Percentiles rank a stretch among this genome's conserved stretches.
Evolutionary conservation across 78 protist genomes (phyloP).

Genomic region (Protostelium mycophagum): DNA sequence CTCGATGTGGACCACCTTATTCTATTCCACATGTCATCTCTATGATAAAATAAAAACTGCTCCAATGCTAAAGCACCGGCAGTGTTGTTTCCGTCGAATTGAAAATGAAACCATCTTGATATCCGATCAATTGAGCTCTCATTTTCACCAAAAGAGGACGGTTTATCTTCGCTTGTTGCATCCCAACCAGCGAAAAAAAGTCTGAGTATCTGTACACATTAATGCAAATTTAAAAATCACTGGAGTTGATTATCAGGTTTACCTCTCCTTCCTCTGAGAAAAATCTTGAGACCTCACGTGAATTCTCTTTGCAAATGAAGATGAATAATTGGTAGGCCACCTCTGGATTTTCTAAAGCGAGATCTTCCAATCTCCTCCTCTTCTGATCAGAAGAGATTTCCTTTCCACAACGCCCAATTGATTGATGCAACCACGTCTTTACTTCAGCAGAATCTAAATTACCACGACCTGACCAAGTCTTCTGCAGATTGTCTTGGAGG

Average conservation of each 20-base stretch:
- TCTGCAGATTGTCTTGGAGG: too few relatives aligned
- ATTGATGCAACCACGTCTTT: neutral
- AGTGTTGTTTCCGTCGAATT: neutral
- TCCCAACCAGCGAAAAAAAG: neutral
- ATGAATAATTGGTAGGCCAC: neutral
- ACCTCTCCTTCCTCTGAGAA: neutral
- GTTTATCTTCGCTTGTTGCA: neutral
- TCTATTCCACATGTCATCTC: neutral
- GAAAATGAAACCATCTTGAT: neutral
- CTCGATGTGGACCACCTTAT: neutral
- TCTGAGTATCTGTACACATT: neutral
- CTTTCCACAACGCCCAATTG: neutral
- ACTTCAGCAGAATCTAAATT: neutral
- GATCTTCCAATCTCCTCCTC: neutral
- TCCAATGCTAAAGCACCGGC: neutral
- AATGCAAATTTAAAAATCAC: too few relatives aligned
- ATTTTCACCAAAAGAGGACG: neutral
- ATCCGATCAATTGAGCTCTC: neutral
- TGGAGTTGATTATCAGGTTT: neutral
- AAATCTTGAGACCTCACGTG: neutral
- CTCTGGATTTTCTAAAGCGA: neutral
- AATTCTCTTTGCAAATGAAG: neutral
- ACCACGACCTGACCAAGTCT: too few relatives aligned
- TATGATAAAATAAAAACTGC: neutral
- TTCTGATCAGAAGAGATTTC: neutral